Percentiles rank a stretch among this genome's conserved stretches.
Conservation (phyloP, 2,329 filamentous ascomycete genomes). For the Madurella mycetomatis region DNA sequence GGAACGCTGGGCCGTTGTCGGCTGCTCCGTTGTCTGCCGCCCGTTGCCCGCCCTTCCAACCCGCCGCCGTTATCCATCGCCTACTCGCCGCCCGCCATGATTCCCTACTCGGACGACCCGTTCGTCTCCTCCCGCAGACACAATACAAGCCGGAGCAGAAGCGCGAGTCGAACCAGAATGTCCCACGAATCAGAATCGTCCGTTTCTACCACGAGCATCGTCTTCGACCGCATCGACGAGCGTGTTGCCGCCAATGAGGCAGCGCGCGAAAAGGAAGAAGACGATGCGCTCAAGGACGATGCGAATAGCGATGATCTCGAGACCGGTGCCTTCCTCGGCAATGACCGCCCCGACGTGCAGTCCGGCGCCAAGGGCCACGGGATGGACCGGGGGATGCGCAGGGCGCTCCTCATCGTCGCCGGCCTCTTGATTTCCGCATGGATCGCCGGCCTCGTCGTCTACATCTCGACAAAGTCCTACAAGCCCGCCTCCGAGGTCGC, state of each 20-base stretch:
- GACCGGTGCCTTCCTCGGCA: constrained; percentile 49
- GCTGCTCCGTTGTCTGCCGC: too few species aligned
- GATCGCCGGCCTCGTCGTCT: constrained; percentile 63
- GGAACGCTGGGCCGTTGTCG: constrained; percentile 3
- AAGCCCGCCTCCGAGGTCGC: constrained; percentile 57
- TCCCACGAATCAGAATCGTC: constrained; percentile 64
- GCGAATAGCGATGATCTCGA: constrained; percentile 43
- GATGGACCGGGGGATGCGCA: constrained; percentile 63
- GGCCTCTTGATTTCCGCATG: constrained; percentile 62
- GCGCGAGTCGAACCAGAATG: constrained; percentile 28
- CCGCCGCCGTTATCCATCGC: background rate
- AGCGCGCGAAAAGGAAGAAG: constrained; percentile 34
- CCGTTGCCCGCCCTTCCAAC: background rate
- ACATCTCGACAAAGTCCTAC: constrained; percentile 62
- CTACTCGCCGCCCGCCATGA: constrained; percentile 4
- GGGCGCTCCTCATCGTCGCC: constrained; percentile 57
- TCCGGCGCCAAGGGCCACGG: constrained; percentile 40
- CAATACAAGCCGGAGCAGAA: constrained; percentile 10
- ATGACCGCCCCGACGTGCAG: constrained; percentile 28
- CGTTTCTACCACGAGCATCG: constrained; percentile 76
- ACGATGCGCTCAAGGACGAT: constrained; percentile 43
- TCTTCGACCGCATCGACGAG: constrained; percentile 72
- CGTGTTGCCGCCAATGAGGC: constrained; percentile 34
- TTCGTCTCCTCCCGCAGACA: constrained; percentile 9
- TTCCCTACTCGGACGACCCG: constrained; percentile 22